Base-by-base conservation (phyloP, 345 rosid species). In the Reutealis trisperma region DNA sequence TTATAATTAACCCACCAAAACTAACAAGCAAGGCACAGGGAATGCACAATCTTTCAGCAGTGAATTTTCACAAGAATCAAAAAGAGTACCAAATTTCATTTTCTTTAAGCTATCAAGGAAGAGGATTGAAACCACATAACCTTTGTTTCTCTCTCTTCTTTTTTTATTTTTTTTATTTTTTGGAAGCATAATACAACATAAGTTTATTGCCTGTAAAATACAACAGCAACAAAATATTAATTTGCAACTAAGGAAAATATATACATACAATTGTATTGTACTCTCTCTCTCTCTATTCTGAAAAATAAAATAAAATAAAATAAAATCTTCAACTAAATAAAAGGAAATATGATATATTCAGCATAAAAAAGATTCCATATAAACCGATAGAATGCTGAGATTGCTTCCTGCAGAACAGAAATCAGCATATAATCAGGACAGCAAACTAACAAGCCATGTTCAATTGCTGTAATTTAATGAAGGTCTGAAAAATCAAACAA, bases 331-430 rank as follows among this genome's bases (percentile, higher is more conserved):
- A n/a, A 57, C 76, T 86, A 95, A 63, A 95, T 82, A 78, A 95
- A 90, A 8, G 98, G 98, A 81, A 93, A 93, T 61, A 93, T 80
- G 44, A 89, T 76, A 84, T 95, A 95, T 90, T 95, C 98, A 9
- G 93, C 85, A 57, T 93, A 93, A 72, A 95, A 95, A 63, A 93
- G 98, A 84, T 93, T 92, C 99, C 99, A 95, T 85, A 95, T 90
- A 72, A 90, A 95, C 75, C 87, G 84, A 71, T 95, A 95, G 87
- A 81, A 93, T 68, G 73, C 91, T 18, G 92, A 84, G 67, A 92
- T 95, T 61, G 94, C 94, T 83, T 88, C 98, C 99, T 93, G 90
- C 89, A 90, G 59, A 75, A 71, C 8, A n/a, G 54, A 77, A 58
- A 54, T 41, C 70, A 78, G 67, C 24, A 9, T 25, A 68, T 32